A percentile compares a stretch with the other conserved stretches of the same genome.
phyloP scores from a whole-genome alignment of 148 eudicot species.

The Vaccinium darrowii region DNA sequence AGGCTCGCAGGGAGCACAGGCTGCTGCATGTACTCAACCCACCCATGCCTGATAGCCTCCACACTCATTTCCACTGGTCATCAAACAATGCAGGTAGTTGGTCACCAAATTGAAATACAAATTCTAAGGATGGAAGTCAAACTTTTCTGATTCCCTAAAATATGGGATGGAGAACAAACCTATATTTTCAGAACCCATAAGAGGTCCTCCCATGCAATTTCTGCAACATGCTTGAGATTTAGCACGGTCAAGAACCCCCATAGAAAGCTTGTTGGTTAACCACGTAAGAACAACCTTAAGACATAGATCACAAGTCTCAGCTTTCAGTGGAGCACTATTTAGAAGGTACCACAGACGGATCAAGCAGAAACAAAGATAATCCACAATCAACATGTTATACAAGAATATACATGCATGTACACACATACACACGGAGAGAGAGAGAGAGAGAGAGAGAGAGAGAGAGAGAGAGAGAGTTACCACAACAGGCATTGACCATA shows the following conservation, averaged over 20 bases:
- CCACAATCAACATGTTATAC: neutral
- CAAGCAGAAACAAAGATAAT: neutral
- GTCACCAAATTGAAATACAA: conserved; percentile 2
- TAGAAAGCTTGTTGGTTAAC: conserved; percentile 77
- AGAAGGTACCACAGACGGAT: neutral
- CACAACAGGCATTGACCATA: conserved; percentile 71
- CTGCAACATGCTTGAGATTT: conserved; percentile 55
- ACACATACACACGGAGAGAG: neutral
- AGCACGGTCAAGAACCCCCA: conserved; percentile 84
- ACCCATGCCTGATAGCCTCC: conserved; percentile 74
- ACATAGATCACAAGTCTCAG: conserved; percentile 15
- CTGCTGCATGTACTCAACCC: conserved; percentile 84
- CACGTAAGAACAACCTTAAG: conserved; percentile 68
- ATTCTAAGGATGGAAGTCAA: neutral
- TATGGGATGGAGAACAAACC: conserved; percentile 31
- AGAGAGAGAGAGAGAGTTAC: conserved; percentile 27
- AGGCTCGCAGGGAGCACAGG: conserved; percentile 98
- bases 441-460: neutral
- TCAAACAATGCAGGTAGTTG: conserved; percentile 7
- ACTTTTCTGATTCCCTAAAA: neutral
- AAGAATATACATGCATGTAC: neutral
- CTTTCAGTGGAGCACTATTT: neutral
- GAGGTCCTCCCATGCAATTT: conserved; percentile 28
- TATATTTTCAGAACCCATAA: conserved; percentile 40
- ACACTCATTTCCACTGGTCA: conserved; percentile 54